Evolutionary conservation across 441 rosid genomes (phyloP), one percentile per base, ranked within the genome.

Genomic region (Gossypium davidsonii): DNA sequence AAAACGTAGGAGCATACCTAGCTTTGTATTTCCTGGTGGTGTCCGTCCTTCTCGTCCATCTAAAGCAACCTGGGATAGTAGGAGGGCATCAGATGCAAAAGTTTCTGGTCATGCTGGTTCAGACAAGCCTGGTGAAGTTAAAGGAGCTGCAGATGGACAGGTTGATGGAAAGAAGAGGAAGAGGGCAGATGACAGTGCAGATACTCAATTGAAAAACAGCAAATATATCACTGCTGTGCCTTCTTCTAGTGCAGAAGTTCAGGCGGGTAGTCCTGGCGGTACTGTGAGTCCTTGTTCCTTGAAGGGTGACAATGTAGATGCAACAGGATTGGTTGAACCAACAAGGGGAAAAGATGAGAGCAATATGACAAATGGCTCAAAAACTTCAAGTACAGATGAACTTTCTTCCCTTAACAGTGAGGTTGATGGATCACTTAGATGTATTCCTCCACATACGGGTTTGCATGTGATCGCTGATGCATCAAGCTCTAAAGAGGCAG

Each of bases 21-120:
- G 31, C 77, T 93, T 83, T 76, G 98, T 93, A 70, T 95, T 89
- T 81, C 95, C 97, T 61, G 90, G 92, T 72, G 98, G 98, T 28
- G 71, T 83, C 73, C 93, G 90, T 67, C 92, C 97, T 76, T 79
- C 91, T 21, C 92, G 89, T 49, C 81, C 87, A 58, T 70, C 91
- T n/a, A 90, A 84, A 78, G 74, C 73, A 72, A 88, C 93, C 59
- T 94, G 96, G 96, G 97, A 91, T 67, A 80, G 80, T 63, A 87
- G 78, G 76, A 85, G 85, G 46, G 80, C 81, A 34, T 73, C 76
- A 59, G 95, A 87, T 53, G 58, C 82, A 60, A 83, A 80, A 74
- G 79, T 58, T 78, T 57, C 83, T 10, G 76, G 21, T 51, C 73
- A 65, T 64, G 23, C 73, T 73, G 77, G 21, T 62, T 65, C 65